These are phyloP conservation scores for Raddia guianensis DNA, from an alignment of 176 grass and related monocot genomes.

Conservation along the genomic window DNA sequence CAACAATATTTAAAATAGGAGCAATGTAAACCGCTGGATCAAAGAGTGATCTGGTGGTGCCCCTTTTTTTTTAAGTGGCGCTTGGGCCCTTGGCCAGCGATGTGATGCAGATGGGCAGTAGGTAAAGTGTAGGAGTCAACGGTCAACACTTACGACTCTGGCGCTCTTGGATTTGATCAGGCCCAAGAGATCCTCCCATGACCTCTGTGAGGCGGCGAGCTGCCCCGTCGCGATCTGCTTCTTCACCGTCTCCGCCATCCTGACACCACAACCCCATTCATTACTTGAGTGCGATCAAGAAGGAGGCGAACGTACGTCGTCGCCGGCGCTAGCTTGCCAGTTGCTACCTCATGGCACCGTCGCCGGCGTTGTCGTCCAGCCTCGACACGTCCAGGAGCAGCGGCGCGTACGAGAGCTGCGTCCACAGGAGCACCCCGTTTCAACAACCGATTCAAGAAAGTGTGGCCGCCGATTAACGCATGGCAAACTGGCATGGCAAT, in stretches of 20 bases:
- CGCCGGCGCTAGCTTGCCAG: no score
- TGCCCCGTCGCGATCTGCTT: slow-evolving; percentile 33
- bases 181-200: neutral
- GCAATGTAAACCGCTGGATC: no score
- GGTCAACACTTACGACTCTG: slow-evolving; percentile 20
- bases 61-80: no score
- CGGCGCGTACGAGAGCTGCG: slow-evolving; percentile 67
- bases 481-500: neutral
- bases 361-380: slow-evolving; percentile 57
- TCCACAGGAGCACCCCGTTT: neutral
- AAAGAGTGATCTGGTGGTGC: no score
- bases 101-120: neutral
- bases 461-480: no score
- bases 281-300: no score
- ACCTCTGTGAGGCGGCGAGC: slow-evolving; percentile 1
- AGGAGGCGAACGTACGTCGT: no score
- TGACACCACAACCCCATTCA: neutral
- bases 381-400: slow-evolving; percentile 69
- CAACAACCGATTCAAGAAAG: neutral
- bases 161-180: slow-evolving; percentile 21
- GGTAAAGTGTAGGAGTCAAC: neutral
- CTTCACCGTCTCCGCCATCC: slow-evolving; percentile 52
- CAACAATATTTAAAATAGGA: no score
- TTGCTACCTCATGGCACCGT: slow-evolving; percentile 51
- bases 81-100: neutral